A percentile compares a stretch with the other conserved stretches of the same genome.
phyloP scores from a whole-genome alignment of 352 stramenopile genomes.

The Pythium graminicola region DNA sequence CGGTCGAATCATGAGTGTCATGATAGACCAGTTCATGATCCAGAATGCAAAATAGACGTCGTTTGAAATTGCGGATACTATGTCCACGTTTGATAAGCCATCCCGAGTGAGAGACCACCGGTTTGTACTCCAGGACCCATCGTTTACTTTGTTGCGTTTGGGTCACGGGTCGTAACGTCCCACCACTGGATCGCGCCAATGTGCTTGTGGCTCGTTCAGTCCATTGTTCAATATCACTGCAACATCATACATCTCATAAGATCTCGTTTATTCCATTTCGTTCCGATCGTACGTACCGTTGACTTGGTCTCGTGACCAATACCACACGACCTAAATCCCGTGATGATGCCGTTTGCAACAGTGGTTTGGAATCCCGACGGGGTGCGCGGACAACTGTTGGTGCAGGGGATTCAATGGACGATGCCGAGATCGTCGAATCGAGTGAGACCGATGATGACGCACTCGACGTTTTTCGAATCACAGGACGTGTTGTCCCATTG shows the following conservation, averaged over 20 bases:
- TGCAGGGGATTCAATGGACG: constrained; percentile 1
- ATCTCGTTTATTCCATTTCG: too few relatives aligned
- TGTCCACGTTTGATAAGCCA: constrained; percentile 84
- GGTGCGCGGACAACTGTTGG: too few relatives aligned
- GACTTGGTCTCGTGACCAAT: constrained; percentile 65
- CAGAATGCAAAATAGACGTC: constrained; percentile 80
- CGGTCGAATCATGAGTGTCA: constrained; percentile 66
- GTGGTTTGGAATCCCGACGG: too few relatives aligned
- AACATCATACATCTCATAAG: background rate
- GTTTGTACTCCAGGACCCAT: constrained; percentile 80
- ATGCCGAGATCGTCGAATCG: constrained; percentile 8
- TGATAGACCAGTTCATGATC: constrained; percentile 84
- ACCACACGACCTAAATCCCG: constrained; percentile 44
- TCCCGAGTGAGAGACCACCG: constrained; percentile 69
- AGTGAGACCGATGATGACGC: constrained; percentile 12
- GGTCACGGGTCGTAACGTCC: constrained; percentile 33
- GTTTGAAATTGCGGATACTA: constrained; percentile 79
- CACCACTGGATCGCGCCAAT: constrained; percentile 55
- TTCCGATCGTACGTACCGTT: constrained; percentile 51
- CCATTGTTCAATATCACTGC: constrained; percentile 76
- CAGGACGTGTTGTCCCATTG: background rate
- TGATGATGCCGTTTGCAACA: background rate
- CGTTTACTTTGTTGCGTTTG: constrained; percentile 54
- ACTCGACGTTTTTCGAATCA: constrained; percentile 8
- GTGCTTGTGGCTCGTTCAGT: constrained; percentile 69